Evolutionary conservation across 352 stramenopile genomes (phyloP), one percentile per base, ranked within the genome.

Genomic region (Pythium myriotylum): DNA sequence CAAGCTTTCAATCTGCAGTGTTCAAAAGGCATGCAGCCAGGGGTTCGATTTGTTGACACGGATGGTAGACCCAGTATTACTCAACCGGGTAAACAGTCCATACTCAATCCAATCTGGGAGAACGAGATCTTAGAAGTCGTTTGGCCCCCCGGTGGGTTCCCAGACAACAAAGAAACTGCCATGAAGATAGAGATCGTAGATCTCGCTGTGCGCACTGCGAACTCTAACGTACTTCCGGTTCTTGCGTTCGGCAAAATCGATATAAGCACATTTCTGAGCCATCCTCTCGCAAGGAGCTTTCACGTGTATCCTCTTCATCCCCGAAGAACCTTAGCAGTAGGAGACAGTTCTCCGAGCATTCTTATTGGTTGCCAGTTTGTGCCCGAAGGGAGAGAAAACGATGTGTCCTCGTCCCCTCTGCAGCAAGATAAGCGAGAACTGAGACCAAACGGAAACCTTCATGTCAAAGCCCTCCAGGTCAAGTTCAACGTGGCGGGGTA

Each of bases 351-450:
- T 9, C 46, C 73, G 3, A 63, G 60, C 22, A 46, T 86, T 14
- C 59, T 79, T 5, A 16, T 86, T 4, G 73, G 73, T 6, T 77
- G 68, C 40, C 76, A 83, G 26, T 86, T 76, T 59, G 59, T 86
- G n/a, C 73, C 76, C 4, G 49, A 46, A 4, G 55, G 54, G 0
- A 46, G 49, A 17, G 52, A 63, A 32, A 65, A 50, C 4, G 63
- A 76, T 13, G 40, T 19, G 1, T 33, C 47, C 23, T 23, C 23
- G 19, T 49, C 50, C 9, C n/a, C 43, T 3, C 51, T 57, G 22
- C 26, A 58, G 27, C 61, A 49, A 12, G 23, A 50, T 1, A 68
- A 62, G 22, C 54, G 54, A 4, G 24, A 62, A 26, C 13, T 23
- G 33, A 19, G 56, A 14, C 33, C 24, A 0, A 56, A 39, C 20